Evolutionary conservation across 2,329 filamentous ascomycete species (phyloP).

Genomic region (Colletotrichum liaoningense): DNA sequence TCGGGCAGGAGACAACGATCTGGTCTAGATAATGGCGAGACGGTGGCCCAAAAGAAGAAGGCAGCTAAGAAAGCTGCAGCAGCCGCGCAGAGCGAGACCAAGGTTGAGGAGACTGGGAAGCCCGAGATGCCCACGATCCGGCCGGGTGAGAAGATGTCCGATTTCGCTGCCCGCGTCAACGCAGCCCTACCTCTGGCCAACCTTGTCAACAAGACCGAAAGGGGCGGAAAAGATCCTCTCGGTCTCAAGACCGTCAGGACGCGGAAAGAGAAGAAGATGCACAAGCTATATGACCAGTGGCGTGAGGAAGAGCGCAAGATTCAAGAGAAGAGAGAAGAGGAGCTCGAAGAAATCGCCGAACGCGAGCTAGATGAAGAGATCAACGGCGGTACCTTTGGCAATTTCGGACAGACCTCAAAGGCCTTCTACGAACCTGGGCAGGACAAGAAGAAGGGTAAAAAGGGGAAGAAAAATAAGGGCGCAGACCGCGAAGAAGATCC

Average conservation of each 20-base stretch:
- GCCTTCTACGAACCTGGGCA: conserved; percentile 54
- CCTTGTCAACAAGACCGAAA: conserved; percentile 72
- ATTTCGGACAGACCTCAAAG: conserved; percentile 43
- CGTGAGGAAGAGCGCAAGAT: conserved; percentile 73
- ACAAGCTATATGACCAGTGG: conserved; percentile 84
- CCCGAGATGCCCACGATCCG: conserved; percentile 73
- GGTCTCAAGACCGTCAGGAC: conserved; percentile 78
- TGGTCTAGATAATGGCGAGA: conserved; percentile 78
- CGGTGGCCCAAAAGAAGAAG: conserved; percentile 38
- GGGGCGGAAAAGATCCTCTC: conserved; percentile 70
- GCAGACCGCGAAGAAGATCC: conserved; percentile 73
- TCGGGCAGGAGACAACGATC: conserved; percentile 69
- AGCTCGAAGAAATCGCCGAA: conserved; percentile 72
- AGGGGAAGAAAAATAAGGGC: conserved; percentile 52
- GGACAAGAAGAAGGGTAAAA: conserved; percentile 58
- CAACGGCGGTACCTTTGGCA: conserved; percentile 55
- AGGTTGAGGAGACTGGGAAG: conserved; percentile 36
- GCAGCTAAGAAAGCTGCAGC: conserved; percentile 43
- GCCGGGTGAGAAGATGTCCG: conserved; percentile 84
- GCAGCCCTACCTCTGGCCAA: conserved; percentile 82
- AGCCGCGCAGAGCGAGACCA: conserved; percentile 30
- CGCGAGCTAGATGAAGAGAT: conserved; percentile 70
- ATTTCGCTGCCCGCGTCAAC: conserved; percentile 87
- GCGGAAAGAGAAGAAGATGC: conserved; percentile 86
- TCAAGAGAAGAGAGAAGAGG: conserved; percentile 73